Evolutionary conservation across 768 basidiomycete genomes (phyloP).

Genomic region (Holtermannia corniformis): DNA sequence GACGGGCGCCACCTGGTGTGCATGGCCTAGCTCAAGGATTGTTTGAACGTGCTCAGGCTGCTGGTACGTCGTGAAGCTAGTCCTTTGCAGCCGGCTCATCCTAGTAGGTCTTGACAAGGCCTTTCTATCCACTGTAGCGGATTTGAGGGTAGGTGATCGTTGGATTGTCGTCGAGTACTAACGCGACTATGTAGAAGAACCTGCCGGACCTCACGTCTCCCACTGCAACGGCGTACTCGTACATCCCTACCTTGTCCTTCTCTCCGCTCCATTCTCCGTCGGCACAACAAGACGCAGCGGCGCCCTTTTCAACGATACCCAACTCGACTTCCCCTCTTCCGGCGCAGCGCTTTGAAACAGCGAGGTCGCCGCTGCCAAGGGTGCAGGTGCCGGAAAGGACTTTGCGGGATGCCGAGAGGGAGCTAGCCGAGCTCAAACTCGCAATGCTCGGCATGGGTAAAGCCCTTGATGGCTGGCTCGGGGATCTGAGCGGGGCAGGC

Average conservation of each 20-base stretch:
- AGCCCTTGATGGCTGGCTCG: slow-evolving; percentile 32
- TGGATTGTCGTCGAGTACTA: not conserved
- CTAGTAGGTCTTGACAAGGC: slow-evolving; percentile 30
- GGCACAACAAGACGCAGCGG: slow-evolving; percentile 1
- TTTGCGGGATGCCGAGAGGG: slow-evolving; percentile 29
- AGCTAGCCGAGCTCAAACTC: slow-evolving; percentile 36
- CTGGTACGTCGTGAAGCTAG: slow-evolving; percentile 47
- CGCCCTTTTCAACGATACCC: slow-evolving; percentile 21
- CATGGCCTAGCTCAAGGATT: slow-evolving; percentile 37
- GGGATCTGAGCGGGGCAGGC: slow-evolving; percentile 4
- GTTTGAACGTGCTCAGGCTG: slow-evolving; percentile 43
- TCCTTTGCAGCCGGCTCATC: not conserved
- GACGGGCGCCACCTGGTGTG: slow-evolving; percentile 15
- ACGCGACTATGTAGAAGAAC: slow-evolving; percentile 52
- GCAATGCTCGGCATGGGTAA: slow-evolving; percentile 41
- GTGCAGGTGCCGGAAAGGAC: slow-evolving; percentile 7
- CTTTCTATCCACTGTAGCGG: slow-evolving; percentile 36
- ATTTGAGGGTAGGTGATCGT: slow-evolving; percentile 28
- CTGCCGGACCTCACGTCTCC: slow-evolving; percentile 72
- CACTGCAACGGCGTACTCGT: slow-evolving; percentile 50
- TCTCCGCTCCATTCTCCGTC: slow-evolving; percentile 15
- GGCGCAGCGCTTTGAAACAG: not conserved
- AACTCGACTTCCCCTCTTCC: slow-evolving; percentile 15
- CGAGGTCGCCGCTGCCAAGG: not conserved
- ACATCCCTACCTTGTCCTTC: slow-evolving; percentile 30